Evolutionary conservation across 352 stramenopile species (phyloP), one percentile per base, ranked within the genome.

Genomic region (Globisporangium middletonii): DNA sequence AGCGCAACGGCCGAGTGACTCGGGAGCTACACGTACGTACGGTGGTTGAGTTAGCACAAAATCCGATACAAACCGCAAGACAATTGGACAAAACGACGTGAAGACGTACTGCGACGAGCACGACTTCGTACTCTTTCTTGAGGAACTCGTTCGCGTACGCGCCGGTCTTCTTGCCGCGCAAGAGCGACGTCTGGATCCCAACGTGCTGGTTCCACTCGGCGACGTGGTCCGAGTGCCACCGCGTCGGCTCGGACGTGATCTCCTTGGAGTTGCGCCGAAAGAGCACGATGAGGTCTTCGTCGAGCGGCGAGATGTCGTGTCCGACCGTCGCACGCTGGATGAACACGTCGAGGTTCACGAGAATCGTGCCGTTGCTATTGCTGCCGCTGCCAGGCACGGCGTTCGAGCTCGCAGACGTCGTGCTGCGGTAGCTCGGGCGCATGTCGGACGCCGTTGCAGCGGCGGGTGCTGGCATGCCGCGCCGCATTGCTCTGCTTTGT

Each of bases 51-150:
- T 23, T 23, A 23, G 23, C 23, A 23, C 23, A 23, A 23, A 23
- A 23, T 23, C 23, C 23, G 23, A 23, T 23, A 23, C 23, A 23
- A 23, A 23, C 23, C 23, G 23, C 23, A 23, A 23, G 23, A 23
- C 23, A 23, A 23, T 23, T 23, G 23, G 23, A 23, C 23, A 23
- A 47, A 38, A 49, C 38, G 11, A 38, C 9, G 11, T 18, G 7
- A 13, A 23, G 23, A 76, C 74, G 47, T 60, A 85, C 75, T 63
- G 81, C 81, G 0, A 92, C 81, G 47, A 92, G 75, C 60, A 92
- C 77, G 60, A 92, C 72, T 54, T 92, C 81, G 72, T 92, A 92
- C 43, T 92, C 81, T 44, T 92, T 92, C 60, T 75, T 75, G n/a
- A 85, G 65, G 55, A 82, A 89, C 30, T 87, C 72, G 53, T 41